Conservation (phyloP, 2,329 filamentous ascomycete genomes). For the Alternaria burnsii region DNA sequence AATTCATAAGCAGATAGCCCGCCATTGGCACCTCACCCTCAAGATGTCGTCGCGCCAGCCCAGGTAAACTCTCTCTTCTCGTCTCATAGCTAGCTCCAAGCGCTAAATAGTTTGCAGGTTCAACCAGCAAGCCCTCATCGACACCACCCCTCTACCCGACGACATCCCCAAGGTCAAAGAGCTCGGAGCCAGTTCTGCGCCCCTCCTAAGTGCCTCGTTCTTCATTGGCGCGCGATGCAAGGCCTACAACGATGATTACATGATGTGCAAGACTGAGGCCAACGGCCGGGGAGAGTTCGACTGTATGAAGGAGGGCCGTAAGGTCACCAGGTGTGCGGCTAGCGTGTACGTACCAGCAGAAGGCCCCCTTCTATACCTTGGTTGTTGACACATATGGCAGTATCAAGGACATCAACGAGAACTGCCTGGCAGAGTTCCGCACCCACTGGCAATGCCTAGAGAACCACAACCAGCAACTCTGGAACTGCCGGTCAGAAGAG, state of each 20-base stretch:
- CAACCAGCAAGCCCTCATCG: constrained; percentile 91
- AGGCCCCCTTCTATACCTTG: background rate
- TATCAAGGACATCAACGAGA: constrained; percentile 93
- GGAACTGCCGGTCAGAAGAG: constrained; percentile 90
- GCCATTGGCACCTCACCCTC: constrained; percentile 52
- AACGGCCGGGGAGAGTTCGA: constrained; percentile 90
- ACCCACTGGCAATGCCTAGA: constrained; percentile 96
- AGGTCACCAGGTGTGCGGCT: constrained; percentile 94
- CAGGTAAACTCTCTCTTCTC: constrained; percentile 55
- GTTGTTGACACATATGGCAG: constrained; percentile 57
- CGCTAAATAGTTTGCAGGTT: constrained; percentile 69
- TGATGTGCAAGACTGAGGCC: constrained; percentile 98
- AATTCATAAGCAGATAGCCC: constrained; percentile 42
- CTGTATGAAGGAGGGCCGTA: constrained; percentile 94
- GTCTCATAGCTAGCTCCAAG: constrained; percentile 11
- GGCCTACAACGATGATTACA: constrained; percentile 98
- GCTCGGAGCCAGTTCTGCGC: constrained; percentile 90
- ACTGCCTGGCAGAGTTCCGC: constrained; percentile 90
- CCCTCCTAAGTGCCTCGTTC: constrained; percentile 88
- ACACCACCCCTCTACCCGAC: constrained; percentile 93
- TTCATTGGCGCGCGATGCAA: constrained; percentile 97
- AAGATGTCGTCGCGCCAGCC: constrained; percentile 69
- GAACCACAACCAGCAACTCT: constrained; percentile 96
- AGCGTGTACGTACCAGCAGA: constrained; percentile 73
- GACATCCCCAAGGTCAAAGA: constrained; percentile 92